These are phyloP conservation scores for Geotrichum restrictum DNA, from an alignment of 1,139 yeast genomes.

Conservation along the genomic window DNA sequence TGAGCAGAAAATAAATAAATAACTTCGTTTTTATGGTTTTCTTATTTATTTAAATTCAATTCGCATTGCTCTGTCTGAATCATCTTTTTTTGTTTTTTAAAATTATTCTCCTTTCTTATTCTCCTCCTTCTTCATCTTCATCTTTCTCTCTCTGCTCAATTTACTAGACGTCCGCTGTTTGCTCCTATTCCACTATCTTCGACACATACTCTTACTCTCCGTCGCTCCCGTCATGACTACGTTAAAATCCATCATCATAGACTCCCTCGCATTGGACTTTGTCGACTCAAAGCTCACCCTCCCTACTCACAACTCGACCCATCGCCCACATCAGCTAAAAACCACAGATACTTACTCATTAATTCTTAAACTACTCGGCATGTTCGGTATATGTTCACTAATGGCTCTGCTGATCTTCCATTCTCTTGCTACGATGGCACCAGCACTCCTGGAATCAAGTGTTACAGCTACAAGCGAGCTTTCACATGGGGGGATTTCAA, in stretches of 20 bases:
- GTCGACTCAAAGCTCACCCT: background rate
- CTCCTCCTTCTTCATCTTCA: too few species aligned
- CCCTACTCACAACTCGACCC: background rate
- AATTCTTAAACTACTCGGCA: conserved; percentile 7
- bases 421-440: background rate
- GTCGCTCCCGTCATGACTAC: background rate
- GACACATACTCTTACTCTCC: too few species aligned
- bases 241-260: background rate
- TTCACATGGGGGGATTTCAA: background rate
- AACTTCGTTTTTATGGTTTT: too few species aligned
- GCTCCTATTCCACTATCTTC: too few species aligned
- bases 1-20: too few species aligned
- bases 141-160: too few species aligned
- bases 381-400: conserved; percentile 6
- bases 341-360: background rate
- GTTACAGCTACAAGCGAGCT: background rate
- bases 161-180: too few species aligned
- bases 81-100: too few species aligned
- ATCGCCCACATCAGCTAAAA: background rate
- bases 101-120: too few species aligned
- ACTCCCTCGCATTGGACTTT: conserved; percentile 2
- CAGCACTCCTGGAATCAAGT: background rate
- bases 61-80: too few species aligned
- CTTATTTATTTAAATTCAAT: too few species aligned
- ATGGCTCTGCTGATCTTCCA: conserved; percentile 6